Conservation (phyloP, 202 grass and related monocot species). For the Sporobolus alterniflorus region DNA sequence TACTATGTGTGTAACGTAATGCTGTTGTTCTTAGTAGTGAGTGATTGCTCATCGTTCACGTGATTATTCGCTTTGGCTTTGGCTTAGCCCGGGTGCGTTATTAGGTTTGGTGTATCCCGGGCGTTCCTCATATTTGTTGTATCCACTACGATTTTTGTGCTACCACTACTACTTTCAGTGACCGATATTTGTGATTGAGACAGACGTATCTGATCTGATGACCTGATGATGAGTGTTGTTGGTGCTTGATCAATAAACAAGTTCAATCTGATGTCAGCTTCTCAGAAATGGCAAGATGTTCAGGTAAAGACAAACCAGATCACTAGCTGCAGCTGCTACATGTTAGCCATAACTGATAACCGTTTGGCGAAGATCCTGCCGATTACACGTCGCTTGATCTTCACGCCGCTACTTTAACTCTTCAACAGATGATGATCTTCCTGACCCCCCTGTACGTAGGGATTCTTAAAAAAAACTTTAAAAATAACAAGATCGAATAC, state of each 20-base stretch:
- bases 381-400: background rate
- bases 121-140: constrained; percentile 31
- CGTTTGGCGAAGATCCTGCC: background rate
- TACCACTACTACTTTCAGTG: background rate
- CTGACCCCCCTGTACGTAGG: background rate
- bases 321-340: background rate
- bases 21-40: constrained; percentile 35
- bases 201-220: too few relatives aligned
- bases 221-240: too few relatives aligned
- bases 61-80: constrained; percentile 46
- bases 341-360: background rate
- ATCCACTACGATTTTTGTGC: constrained; percentile 26
- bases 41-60: constrained; percentile 37
- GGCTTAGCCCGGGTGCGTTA: constrained; percentile 22
- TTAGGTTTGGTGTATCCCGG: constrained; percentile 39
- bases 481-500: background rate
- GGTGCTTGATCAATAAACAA: background rate
- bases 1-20: constrained; percentile 37
- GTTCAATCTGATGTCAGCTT: background rate
- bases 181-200: too few relatives aligned
- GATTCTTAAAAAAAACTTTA: background rate
- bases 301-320: too few relatives aligned
- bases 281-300: constrained; percentile 15
- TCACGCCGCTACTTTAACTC: background rate
- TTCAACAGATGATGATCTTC: background rate